phyloP scores from a whole-genome alignment of 768 basidiomycete species.

The Trichaptum fuscoviolaceum region DNA sequence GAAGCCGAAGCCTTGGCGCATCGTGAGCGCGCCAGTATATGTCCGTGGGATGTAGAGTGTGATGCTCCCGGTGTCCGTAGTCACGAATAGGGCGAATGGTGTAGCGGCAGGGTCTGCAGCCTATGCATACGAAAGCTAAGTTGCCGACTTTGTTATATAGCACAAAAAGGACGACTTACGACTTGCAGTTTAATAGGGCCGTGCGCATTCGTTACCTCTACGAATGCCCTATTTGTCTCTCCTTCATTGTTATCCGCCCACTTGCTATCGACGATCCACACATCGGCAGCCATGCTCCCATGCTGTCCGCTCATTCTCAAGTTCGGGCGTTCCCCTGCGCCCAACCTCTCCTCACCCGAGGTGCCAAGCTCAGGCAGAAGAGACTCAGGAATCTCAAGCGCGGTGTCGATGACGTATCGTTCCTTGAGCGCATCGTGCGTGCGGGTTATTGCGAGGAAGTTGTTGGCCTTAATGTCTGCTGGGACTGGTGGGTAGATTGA shows the following conservation, averaged over 20 bases:
- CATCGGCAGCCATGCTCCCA: slow-evolving; percentile 14
- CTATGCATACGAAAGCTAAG: neutral
- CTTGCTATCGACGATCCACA: slow-evolving; percentile 23
- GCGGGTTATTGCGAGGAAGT: neutral
- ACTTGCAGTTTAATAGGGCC: neutral
- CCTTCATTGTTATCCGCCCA: neutral
- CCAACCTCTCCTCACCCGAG: neutral
- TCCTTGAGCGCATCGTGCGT: neutral
- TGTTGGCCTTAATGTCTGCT: neutral
- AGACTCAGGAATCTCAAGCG: slow-evolving; percentile 11
- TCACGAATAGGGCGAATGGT: neutral
- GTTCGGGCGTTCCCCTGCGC: slow-evolving; percentile 5
- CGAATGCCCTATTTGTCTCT: neutral
- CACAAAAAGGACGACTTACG: neutral
- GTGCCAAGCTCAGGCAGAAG: slow-evolving; percentile 12
- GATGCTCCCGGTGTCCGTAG: slow-evolving; percentile 22
- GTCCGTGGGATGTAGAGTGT: slow-evolving; percentile 33
- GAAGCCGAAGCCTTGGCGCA: slow-evolving; percentile 24
- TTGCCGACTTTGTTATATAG: neutral
- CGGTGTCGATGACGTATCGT: slow-evolving; percentile 13
- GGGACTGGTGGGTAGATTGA: neutral
- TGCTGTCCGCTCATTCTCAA: slow-evolving; percentile 13
- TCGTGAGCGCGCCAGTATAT: slow-evolving; percentile 33
- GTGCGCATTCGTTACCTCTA: neutral
- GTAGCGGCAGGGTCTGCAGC: neutral